Percentiles rank a stretch among this genome's conserved stretches.
Evolutionary conservation across 2,329 filamentous ascomycete species (phyloP).

Genomic region (Sarocladiaceae sp.): DNA sequence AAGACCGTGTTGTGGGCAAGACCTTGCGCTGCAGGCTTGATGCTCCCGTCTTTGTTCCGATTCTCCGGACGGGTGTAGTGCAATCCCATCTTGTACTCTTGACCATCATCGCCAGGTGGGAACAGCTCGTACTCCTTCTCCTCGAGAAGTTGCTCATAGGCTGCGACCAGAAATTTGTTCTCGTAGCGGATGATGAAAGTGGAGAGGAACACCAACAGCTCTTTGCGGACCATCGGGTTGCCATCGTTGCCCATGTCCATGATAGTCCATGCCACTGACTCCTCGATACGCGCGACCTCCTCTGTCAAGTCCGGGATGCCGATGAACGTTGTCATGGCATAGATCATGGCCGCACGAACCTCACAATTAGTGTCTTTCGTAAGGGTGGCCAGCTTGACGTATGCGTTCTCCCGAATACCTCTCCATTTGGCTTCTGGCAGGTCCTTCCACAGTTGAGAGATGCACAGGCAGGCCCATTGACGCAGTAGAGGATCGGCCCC

Average conservation of each 20-base stretch:
- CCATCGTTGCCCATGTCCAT: constrained; percentile 92
- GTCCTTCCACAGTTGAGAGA: constrained; percentile 91
- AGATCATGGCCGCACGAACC: constrained; percentile 87
- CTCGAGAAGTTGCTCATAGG: constrained; percentile 84
- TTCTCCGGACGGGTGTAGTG: constrained; percentile 56
- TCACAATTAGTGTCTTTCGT: constrained; percentile 85
- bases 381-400: constrained; percentile 73
- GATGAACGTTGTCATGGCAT: constrained; percentile 89
- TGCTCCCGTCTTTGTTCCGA: constrained; percentile 52
- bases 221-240: constrained; percentile 89
- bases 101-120: constrained; percentile 50
- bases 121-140: constrained; percentile 67
- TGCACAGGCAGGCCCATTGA: constrained; percentile 93
- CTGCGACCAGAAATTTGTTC: constrained; percentile 85
- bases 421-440: constrained; percentile 92
- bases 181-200: constrained; percentile 87
- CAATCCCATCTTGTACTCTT: constrained; percentile 58
- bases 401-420: constrained; percentile 85
- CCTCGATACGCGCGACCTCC: constrained; percentile 86
- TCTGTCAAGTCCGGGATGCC: constrained; percentile 91
- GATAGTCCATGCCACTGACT: constrained; percentile 82
- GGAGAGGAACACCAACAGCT: constrained; percentile 90
- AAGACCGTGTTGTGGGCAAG: constrained; percentile 86
- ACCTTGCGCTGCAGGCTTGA: constrained; percentile 52
- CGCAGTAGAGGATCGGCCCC: constrained; percentile 82